Evolutionary conservation across 106 monocot genomes (phyloP).

Genomic region (Acorus gramineus): DNA sequence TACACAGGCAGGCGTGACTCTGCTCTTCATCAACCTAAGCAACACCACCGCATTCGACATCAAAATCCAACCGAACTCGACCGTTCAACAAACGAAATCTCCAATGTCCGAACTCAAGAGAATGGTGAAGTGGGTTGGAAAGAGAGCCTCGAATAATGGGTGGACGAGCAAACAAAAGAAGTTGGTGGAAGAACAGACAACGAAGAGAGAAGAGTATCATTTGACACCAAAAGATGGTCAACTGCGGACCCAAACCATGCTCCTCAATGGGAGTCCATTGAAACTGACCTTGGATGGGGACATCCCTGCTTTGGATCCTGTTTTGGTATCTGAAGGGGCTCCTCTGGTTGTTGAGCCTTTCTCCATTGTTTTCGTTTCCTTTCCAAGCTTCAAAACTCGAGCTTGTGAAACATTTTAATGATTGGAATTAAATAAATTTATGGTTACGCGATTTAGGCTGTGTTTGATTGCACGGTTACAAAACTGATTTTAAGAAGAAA

Average conservation of each 20-base stretch:
- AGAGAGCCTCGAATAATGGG: too few relatives aligned
- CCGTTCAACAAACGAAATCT: too few relatives aligned
- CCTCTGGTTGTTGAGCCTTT: not conserved
- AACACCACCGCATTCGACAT: constrained; percentile 4
- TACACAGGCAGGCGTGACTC: constrained; percentile 1
- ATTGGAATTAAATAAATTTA: too few relatives aligned
- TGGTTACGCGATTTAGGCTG: too few relatives aligned
- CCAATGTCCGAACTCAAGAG: too few relatives aligned
- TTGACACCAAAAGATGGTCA: constrained; percentile 3
- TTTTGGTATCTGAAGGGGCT: too few relatives aligned
- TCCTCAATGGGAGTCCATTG: constrained; percentile 3
- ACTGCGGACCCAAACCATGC: not conserved
- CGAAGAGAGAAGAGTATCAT: constrained; percentile 3
- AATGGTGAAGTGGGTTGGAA: too few relatives aligned
- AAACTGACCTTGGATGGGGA: not conserved
- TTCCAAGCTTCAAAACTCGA: not conserved
- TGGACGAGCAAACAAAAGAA: not conserved
- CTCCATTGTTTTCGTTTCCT: not conserved
- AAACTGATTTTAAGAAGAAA: too few relatives aligned
- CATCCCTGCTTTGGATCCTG: not conserved
- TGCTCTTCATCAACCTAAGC: constrained; percentile 5
- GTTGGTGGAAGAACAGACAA: not conserved
- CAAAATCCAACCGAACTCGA: too few relatives aligned
- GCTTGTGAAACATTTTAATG: not conserved
- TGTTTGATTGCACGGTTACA: too few relatives aligned